Conservation (phyloP, 768 basidiomycete genomes). For the Ramaria sp. region DNA sequence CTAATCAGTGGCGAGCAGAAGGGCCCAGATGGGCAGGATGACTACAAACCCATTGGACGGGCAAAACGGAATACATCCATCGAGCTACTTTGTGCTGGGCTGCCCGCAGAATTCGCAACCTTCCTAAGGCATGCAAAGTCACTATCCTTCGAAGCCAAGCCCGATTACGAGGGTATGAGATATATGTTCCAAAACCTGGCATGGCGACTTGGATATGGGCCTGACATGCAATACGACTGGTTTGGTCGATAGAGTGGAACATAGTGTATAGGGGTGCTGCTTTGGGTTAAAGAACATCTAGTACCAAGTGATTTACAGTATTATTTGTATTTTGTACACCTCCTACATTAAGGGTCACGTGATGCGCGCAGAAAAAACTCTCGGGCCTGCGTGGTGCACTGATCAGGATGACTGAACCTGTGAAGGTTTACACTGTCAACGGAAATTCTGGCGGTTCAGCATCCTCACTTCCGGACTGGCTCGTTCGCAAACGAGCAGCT, state of each 20-base stretch:
- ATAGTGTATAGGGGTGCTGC: not conserved
- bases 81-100: not conserved
- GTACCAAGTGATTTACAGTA: not conserved
- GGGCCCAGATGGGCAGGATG: slow-evolving; percentile 1
- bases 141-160: slow-evolving; percentile 5
- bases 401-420: slow-evolving; percentile 27
- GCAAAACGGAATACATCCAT: slow-evolving; percentile 1
- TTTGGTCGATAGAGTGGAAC: not conserved
- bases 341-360: too few relatives aligned
- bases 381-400: not conserved
- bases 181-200: slow-evolving; percentile 5
- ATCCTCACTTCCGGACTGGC: slow-evolving; percentile 91
- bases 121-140: slow-evolving; percentile 1
- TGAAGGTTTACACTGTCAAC: slow-evolving; percentile 94
- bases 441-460: slow-evolving; percentile 82
- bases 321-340: too few relatives aligned
- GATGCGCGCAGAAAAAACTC: not conserved
- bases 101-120: slow-evolving; percentile 4
- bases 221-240: slow-evolving; percentile 8
- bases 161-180: slow-evolving; percentile 8
- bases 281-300: not conserved
- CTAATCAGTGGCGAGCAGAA: not conserved
- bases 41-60: slow-evolving; percentile 2
- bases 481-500: slow-evolving; percentile 57
- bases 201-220: not conserved